Percentiles rank a stretch among this genome's conserved stretches.
phyloP scores from a whole-genome alignment of 805 yeast species.

The Alloascoidea hylecoeti region DNA sequence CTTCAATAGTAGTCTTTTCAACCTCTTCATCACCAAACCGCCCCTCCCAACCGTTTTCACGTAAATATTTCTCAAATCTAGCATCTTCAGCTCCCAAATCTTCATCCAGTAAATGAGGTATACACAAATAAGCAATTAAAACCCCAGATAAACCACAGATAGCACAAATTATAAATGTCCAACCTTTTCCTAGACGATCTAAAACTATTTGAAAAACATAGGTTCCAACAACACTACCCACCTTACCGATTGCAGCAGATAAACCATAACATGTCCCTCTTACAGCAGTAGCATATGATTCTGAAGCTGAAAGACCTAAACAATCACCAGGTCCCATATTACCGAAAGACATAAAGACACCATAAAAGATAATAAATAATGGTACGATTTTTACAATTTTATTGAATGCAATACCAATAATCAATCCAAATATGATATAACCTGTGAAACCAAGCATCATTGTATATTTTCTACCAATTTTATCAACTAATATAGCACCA shows the following conservation, averaged over 20 bases:
- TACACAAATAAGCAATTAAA: constrained; percentile 37
- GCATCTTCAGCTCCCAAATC: constrained; percentile 54
- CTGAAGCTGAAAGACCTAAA: constrained; percentile 55
- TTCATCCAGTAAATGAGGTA: constrained; percentile 60
- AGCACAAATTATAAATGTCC: constrained; percentile 77
- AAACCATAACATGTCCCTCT: constrained; percentile 67
- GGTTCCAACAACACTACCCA: constrained; percentile 78
- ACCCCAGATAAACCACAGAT: constrained; percentile 56
- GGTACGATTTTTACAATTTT: constrained; percentile 42
- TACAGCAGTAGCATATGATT: constrained; percentile 62
- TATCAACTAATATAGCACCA: constrained; percentile 54
- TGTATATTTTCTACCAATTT: constrained; percentile 58
- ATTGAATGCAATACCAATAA: constrained; percentile 31
- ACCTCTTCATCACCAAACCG: constrained; percentile 17
- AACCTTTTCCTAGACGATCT: constrained; percentile 43
- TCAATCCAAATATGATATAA: constrained; percentile 40
- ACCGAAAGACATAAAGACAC: constrained; percentile 55
- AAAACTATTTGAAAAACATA: constrained; percentile 59
- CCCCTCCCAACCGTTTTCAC: constrained; percentile 44
- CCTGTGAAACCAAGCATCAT: constrained; percentile 60
- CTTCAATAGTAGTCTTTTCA: constrained; percentile 2
- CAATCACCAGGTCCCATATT: constrained; percentile 72
- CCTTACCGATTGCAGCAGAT: constrained; percentile 70
- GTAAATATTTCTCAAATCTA: constrained; percentile 42
- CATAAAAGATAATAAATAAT: constrained; percentile 58